Percentiles rank a stretch among this genome's conserved stretches.
phyloP scores from a whole-genome alignment of 148 eudicot genomes.

The Chenopodium album region DNA sequence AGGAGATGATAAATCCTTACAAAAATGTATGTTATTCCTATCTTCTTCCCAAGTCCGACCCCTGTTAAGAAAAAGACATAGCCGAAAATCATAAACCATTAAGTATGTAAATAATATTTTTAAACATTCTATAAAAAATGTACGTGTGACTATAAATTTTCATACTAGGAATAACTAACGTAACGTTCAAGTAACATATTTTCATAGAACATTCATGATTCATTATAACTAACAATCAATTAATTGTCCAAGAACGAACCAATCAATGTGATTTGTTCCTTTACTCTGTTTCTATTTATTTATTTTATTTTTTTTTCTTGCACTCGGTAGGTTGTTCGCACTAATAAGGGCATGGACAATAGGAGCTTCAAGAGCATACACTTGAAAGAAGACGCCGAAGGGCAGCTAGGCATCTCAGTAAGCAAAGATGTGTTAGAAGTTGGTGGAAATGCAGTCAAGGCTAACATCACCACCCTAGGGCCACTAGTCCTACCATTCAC shows the following conservation, averaged over 20 bases:
- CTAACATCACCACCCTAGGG: constrained; percentile 61
- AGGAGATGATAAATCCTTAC: too few relatives aligned
- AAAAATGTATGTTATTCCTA: too few relatives aligned
- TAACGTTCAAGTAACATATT: not conserved
- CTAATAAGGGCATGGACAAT: constrained; percentile 62
- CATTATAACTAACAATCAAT: not conserved
- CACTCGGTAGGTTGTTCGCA: constrained; percentile 52
- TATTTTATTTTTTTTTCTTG: not conserved
- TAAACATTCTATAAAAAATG: too few relatives aligned
- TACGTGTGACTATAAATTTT: too few relatives aligned
- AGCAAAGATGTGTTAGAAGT: constrained; percentile 56
- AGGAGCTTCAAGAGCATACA: constrained; percentile 55
- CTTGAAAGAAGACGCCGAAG: constrained; percentile 54
- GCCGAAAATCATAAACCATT: too few relatives aligned
- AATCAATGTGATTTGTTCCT: not conserved
- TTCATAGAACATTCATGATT: not conserved
- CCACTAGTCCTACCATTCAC: constrained; percentile 57
- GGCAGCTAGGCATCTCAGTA: constrained; percentile 49
- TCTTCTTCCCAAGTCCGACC: too few relatives aligned
- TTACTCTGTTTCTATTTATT: not conserved
- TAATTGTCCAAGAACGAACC: not conserved
- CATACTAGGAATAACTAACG: too few relatives aligned
- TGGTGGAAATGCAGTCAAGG: constrained; percentile 60
- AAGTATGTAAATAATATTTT: too few relatives aligned
- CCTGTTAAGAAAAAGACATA: too few relatives aligned